Evolutionary conservation across 2,329 filamentous ascomycete genomes (phyloP), one percentile per base, ranked within the genome.

Genomic region (Penicillium nordicum): DNA sequence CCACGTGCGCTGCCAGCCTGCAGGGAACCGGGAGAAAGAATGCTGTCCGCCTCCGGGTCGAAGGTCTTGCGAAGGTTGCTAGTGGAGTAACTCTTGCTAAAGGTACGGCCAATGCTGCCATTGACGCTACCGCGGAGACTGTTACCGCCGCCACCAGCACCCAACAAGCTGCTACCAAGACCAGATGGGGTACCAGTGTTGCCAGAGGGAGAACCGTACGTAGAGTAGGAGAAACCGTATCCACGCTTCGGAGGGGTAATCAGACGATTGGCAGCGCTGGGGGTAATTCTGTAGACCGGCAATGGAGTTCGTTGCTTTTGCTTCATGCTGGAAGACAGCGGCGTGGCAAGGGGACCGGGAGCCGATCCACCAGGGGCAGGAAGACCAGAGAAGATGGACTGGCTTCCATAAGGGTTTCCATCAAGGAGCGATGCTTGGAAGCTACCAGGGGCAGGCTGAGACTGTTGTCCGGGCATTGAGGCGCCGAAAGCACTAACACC

Each of bases 201-300:
- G 69, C 87, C 82, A 5, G 88, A 85, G 6, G 93, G 92, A 1
- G 89, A 92, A 43, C 90, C 91, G 66, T 96, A 96, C 2, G 88
- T 92, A 62, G 92, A 96, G 75, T 97, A 97, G 2, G 89, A 92
- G 72, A 97, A 96, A 3, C 93, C 93, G 69, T 90, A 97, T 5
- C 90, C 91, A 54, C 88, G 84, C 76, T 91, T 93, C 65, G 92
- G 89, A 0, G 92, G 92, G 0, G 92, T 96, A 30, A 87, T 83
- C 55, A 92, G 87, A 46, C 92, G 88, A 23, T 88, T 88, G 9
- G 89, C 87, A 34, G 90, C 90, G 45, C 85, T 84, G 0, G 92
- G 90, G 45, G 91, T 93, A 63, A 96, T 82, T 76, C 92, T 94
- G 78, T 93, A 92, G 70, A 94, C 86, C 3, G 92, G 92, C 52